Evolutionary conservation across 768 basidiomycete species (phyloP), one percentile per base, ranked within the genome.

Genomic region (Gyrodon lividus): DNA sequence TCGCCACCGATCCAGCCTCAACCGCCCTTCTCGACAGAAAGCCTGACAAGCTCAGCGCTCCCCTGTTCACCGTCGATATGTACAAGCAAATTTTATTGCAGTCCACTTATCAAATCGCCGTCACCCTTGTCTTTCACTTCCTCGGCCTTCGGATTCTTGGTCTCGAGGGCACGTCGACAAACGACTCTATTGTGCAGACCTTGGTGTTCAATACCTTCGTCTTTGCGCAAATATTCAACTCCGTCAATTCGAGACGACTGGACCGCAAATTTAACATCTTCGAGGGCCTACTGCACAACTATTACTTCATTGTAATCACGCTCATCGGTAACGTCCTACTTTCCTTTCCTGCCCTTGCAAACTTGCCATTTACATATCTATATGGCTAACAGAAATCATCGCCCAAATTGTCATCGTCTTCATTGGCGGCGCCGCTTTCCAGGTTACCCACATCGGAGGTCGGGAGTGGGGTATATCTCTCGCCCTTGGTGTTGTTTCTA

Each of bases 181-280:
- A 74, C 33, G 63, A 80, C 19, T 59, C 70, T 5, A 68, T 84
- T 33, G 76, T 95, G 20, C 83, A 86, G 62, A 94, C 96, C 0
- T 74, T 98, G 16, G 92, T 98, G 28, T 99, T 99, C 82, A 99
- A 98, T 62, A 81, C 86, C n/a, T 99, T 98, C 62, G 96, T 98
- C 43, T 98, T 98, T 66, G 90, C 92, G 24, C 97, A 98, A 69
- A 94, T 99, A 59, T 94, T 89, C 79, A 97, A 95, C 72, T 93
- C 92, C 38, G 68, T 98, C 69, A 99, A 98, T 65, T 92, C 89
- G 59, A 78, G 97, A 47, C 78, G 92, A 33, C 75, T 98, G 41
- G 95, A 98, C 62, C 82, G 79, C 52, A 81, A 83, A 44, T 76
- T 94, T 52, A 98, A 99, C 70, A 81, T 98, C 52, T 92, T 98